Percentiles rank a stretch among this genome's conserved stretches.
Conservation (phyloP, 108 stramenopile species). For the Discostella stelligeroides region DNA sequence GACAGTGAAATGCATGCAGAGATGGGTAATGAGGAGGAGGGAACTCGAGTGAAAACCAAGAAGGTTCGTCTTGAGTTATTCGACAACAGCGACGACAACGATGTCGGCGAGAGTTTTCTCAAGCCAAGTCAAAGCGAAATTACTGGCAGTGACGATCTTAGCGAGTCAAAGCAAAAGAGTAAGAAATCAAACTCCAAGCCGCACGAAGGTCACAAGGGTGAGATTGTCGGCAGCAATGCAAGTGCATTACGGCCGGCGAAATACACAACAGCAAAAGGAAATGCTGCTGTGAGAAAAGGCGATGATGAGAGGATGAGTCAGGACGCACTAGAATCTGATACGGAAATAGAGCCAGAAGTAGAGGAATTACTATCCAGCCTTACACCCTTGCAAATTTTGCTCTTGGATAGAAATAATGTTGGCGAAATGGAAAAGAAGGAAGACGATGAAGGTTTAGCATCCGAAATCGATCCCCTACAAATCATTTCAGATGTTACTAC, state of each 20-base stretch:
- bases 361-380: slow-evolving; percentile 16
- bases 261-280: slow-evolving; percentile 4
- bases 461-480: slow-evolving; percentile 21
- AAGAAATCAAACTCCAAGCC: slow-evolving; percentile 20
- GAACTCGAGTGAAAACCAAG: not conserved
- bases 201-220: slow-evolving; percentile 13
- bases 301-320: slow-evolving; percentile 15
- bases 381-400: slow-evolving; percentile 27
- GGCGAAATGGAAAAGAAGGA: slow-evolving; percentile 2
- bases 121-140: not conserved
- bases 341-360: slow-evolving; percentile 19
- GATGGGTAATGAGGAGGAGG: not conserved
- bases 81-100: slow-evolving; percentile 27
- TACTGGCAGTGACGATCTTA: not conserved
- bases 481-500: slow-evolving; percentile 51
- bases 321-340: slow-evolving; percentile 13
- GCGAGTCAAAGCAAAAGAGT: slow-evolving; percentile 1
- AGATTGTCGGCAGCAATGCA: slow-evolving; percentile 4
- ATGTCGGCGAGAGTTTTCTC: not conserved
- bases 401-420: slow-evolving; percentile 4
- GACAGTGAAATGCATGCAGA: not conserved
- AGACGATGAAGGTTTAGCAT: slow-evolving; percentile 14
- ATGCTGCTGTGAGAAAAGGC: slow-evolving; percentile 7
- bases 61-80: slow-evolving; percentile 26
- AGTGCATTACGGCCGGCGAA: not conserved